Conservation (phyloP, 352 stramenopile species). For the Phytophthora pluvialis region DNA sequence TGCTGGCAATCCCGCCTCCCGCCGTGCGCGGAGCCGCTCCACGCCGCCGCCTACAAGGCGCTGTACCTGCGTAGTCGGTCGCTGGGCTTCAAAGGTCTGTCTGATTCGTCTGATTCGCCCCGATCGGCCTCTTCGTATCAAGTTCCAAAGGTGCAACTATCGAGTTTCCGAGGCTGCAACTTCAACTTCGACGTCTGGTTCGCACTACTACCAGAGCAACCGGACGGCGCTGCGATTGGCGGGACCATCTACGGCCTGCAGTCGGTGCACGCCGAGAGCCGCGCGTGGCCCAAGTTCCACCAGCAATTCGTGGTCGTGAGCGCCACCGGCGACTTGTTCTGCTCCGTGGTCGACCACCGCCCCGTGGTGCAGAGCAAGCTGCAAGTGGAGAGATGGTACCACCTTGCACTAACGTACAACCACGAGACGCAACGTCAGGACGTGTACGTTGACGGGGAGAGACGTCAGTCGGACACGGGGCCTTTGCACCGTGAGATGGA, state of each 20-base stretch:
- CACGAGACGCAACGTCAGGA: constrained; percentile 9
- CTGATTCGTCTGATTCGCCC: neutral
- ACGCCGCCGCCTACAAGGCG: constrained; percentile 5
- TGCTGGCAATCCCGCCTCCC: constrained; percentile 12
- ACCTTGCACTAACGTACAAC: constrained; percentile 44
- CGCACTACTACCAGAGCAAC: constrained; percentile 22
- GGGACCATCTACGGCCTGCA: constrained; percentile 40
- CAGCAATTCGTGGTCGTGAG: constrained; percentile 44
- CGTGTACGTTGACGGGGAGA: constrained; percentile 41
- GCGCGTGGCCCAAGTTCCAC: constrained; percentile 34
- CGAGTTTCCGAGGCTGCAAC: constrained; percentile 1
- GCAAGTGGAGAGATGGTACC: constrained; percentile 38
- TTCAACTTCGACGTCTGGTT: constrained; percentile 39
- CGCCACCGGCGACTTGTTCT: constrained; percentile 34
- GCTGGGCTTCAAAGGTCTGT: constrained; percentile 5
- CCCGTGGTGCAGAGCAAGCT: constrained; percentile 30
- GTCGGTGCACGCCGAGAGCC: constrained; percentile 20
- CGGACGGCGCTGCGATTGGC: constrained; percentile 17
- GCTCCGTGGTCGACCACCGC: constrained; percentile 38
- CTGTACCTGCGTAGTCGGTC: constrained; percentile 12
- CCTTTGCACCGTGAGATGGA: constrained; percentile 21
- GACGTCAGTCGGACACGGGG: constrained; percentile 4
- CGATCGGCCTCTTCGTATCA: constrained; percentile 3
- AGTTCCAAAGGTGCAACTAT: constrained; percentile 5
- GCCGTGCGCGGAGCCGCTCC: neutral